Evolutionary conservation across 495 filamentous ascomycete genomes (phyloP).

Genomic region (Hyphodiscus hymeniophilus): DNA sequence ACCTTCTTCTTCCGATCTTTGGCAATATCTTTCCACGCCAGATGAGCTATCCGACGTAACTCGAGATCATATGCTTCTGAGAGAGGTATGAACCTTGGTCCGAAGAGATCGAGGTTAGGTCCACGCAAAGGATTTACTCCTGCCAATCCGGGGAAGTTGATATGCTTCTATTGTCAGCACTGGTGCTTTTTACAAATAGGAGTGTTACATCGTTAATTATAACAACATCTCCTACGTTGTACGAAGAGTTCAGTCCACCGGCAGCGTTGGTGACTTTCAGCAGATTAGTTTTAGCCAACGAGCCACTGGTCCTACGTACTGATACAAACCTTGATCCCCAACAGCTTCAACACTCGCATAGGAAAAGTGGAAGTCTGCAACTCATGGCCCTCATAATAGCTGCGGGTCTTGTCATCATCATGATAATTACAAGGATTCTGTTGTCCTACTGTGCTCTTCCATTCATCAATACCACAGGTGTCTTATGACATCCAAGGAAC

Average conservation of each 20-base stretch:
- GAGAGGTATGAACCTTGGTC: conserved; percentile 61
- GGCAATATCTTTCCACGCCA: conserved; percentile 45
- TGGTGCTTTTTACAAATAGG: neutral
- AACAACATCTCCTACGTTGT: conserved; percentile 65
- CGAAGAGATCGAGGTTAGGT: conserved; percentile 59
- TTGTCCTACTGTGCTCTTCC: conserved; percentile 59
- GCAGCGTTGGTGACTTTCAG: conserved; percentile 65
- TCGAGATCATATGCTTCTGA: conserved; percentile 72
- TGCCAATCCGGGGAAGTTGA: conserved; percentile 65
- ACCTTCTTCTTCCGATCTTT: conserved; percentile 18
- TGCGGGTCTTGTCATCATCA: conserved; percentile 19
- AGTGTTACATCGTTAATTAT: conserved; percentile 57
- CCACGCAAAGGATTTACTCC: conserved; percentile 66
- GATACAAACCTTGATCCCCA: conserved; percentile 58
- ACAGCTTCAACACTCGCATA: conserved; percentile 57
- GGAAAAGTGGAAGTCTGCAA: conserved; percentile 63
- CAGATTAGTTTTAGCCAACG: conserved; percentile 17
- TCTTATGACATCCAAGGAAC: conserved; percentile 40
- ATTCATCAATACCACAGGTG: conserved; percentile 62
- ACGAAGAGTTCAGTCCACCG: conserved; percentile 61
- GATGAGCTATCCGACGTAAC: conserved; percentile 52
- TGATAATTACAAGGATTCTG: neutral
- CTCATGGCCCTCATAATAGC: conserved; percentile 71
- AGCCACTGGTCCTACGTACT: conserved; percentile 32
- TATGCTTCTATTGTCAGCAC: conserved; percentile 43